These are phyloP conservation scores for Phytophthora tentaculata DNA, from an alignment of 352 stramenopile species.

Conservation along the genomic window DNA sequence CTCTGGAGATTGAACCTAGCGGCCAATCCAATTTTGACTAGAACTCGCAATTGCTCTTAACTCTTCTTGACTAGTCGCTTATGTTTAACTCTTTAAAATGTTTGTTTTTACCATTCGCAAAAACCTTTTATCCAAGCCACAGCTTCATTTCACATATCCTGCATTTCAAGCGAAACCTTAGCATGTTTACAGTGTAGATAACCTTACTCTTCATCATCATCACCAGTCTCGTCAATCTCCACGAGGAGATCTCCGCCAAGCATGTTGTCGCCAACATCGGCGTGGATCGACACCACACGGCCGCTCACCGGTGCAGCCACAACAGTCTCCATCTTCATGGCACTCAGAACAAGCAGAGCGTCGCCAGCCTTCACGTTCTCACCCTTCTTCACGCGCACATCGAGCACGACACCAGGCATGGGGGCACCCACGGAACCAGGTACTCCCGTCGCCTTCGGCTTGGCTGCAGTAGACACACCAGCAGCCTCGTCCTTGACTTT, in stretches of 20 bases:
- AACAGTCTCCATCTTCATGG: constrained; percentile 99
- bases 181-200: constrained; percentile 21
- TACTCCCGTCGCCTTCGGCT: constrained; percentile 88
- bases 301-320: constrained; percentile 92
- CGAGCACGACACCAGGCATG: constrained; percentile 97
- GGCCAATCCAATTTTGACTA: too few relatives aligned
- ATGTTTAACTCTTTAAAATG: too few relatives aligned
- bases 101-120: too few relatives aligned
- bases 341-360: constrained; percentile 94
- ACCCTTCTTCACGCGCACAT: constrained; percentile 93
- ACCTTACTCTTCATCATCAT: constrained; percentile 54
- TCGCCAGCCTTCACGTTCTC: constrained; percentile 94
- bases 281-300: constrained; percentile 90
- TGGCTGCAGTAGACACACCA: constrained; percentile 59
- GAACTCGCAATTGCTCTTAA: too few relatives aligned
- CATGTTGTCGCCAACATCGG: constrained; percentile 95
- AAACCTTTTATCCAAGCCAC: too few relatives aligned
- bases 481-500: constrained; percentile 92
- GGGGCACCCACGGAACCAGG: constrained; percentile 93
- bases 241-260: constrained; percentile 95
- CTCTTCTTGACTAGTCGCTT: too few relatives aligned
- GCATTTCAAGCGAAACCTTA: constrained; percentile 13
- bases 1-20: too few relatives aligned
- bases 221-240: constrained; percentile 92
- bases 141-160: constrained; percentile 32